Evolutionary conservation across 371 early-diverging fungal genomes (phyloP).

Genomic region (Umbelopsis sp.): DNA sequence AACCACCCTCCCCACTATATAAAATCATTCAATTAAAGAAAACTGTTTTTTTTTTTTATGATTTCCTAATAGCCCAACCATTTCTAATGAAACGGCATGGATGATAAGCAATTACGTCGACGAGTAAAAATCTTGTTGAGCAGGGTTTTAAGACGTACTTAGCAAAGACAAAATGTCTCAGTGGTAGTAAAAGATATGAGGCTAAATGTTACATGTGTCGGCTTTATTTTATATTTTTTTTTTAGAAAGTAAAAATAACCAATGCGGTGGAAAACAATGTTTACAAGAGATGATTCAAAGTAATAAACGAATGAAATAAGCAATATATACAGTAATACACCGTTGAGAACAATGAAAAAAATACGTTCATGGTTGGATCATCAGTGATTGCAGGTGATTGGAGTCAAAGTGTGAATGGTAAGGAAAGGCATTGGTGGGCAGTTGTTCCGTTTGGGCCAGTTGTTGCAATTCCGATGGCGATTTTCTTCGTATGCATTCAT

Average conservation of each 20-base stretch:
- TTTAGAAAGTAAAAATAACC: no score
- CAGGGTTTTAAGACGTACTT: no score
- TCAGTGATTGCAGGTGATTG: neutral
- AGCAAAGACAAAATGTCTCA: no score
- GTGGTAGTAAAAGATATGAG: no score
- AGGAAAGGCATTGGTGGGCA: neutral
- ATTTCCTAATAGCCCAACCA: neutral
- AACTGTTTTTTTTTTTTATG: neutral
- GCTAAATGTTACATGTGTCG: no score
- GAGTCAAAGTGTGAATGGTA: neutral
- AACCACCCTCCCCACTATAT: no score
- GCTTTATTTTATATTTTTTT: no score
- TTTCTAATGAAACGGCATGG: neutral
- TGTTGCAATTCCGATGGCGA: conserved; percentile 8
- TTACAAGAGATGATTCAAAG: no score
- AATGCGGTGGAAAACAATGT: no score
- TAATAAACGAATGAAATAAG: neutral
- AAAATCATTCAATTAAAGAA: neutral
- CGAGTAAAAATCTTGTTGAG: no score
- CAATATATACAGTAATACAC: neutral
- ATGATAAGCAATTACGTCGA: neutral
- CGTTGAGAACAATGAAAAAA: no score
- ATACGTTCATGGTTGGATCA: neutral
- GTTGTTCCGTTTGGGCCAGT: neutral
- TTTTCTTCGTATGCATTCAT: conserved; percentile 14